These are phyloP conservation scores for Picea sitchensis DNA, from an alignment of 75 land plant genomes.

Conservation along the genomic window DNA sequence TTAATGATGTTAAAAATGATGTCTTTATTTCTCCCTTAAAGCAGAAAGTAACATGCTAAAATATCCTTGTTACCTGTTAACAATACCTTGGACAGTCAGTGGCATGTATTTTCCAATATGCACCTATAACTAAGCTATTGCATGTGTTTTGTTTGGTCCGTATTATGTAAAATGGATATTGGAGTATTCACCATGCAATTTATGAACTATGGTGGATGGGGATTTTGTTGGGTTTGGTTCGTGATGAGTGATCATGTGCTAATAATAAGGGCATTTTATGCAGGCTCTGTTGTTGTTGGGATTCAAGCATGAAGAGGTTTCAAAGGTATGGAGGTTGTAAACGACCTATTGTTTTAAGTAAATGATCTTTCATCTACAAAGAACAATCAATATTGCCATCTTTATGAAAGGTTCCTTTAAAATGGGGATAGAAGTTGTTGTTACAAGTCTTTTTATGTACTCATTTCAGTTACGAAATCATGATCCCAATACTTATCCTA, in stretches of 20 bases:
- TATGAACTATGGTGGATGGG: neutral
- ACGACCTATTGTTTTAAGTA: neutral
- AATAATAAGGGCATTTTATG: neutral
- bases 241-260: neutral
- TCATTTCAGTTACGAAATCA: neutral
- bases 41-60: neutral
- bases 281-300: slow-evolving; percentile 34
- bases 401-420: neutral
- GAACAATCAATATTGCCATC: too few relatives aligned
- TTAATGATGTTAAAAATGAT: neutral
- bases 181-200: too few relatives aligned
- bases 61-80: neutral
- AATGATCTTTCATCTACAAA: neutral
- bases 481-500: neutral
- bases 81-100: neutral
- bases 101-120: too few relatives aligned
- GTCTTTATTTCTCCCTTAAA: too few relatives aligned
- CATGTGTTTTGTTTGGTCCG: neutral
- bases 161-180: neutral
- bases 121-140: too few relatives aligned
- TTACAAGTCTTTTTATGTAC: neutral
- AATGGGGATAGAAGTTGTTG: neutral
- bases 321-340: slow-evolving; percentile 12
- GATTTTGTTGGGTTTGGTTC: neutral
- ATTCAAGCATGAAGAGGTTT: slow-evolving; percentile 21